phyloP scores from a whole-genome alignment of 2,329 filamentous ascomycete species.

The Alternaria sp. region DNA sequence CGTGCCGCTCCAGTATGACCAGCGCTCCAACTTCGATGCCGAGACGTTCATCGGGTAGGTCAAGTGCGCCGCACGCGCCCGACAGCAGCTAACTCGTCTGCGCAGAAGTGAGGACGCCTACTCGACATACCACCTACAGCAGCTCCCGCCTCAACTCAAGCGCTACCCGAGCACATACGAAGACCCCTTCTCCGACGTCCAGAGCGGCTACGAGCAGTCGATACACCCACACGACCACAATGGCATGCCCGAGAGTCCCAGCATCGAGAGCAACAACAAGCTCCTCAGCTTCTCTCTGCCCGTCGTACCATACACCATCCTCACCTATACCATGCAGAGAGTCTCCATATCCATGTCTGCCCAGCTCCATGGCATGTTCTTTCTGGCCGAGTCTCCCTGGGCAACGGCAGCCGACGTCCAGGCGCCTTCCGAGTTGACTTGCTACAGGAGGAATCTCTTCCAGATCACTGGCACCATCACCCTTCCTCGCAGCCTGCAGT shows the following conservation, averaged over 20 bases:
- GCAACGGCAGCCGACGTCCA: conserved; percentile 64
- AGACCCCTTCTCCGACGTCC: conserved; percentile 60
- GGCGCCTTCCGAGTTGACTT: conserved; percentile 80
- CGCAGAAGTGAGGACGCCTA: conserved; percentile 62
- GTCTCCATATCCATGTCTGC: conserved; percentile 73
- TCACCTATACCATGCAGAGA: conserved; percentile 70
- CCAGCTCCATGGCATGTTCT: conserved; percentile 89
- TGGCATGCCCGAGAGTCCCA: conserved; percentile 60
- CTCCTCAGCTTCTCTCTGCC: conserved; percentile 61
- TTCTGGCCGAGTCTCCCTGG: conserved; percentile 80
- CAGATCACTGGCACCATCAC: conserved; percentile 92
- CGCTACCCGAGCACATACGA: conserved; percentile 61
- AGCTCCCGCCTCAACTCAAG: conserved; percentile 54
- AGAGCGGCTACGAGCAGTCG: conserved; percentile 59
- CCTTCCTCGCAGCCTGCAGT: conserved; percentile 78
- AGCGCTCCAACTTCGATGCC: conserved; percentile 67
- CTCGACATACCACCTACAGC: conserved; percentile 52
- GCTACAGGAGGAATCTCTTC: conserved; percentile 94
- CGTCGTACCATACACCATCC: conserved; percentile 63
- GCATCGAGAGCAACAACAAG: conserved; percentile 70
- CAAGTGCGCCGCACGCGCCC: not conserved
- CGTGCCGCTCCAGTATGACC: conserved; percentile 61
- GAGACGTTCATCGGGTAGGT: conserved; percentile 68
- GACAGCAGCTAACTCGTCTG: conserved; percentile 38
- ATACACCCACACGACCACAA: conserved; percentile 56